Evolutionary conservation across 169 alveolate genomes (phyloP).

Genomic region (Miamiensis avidus): DNA sequence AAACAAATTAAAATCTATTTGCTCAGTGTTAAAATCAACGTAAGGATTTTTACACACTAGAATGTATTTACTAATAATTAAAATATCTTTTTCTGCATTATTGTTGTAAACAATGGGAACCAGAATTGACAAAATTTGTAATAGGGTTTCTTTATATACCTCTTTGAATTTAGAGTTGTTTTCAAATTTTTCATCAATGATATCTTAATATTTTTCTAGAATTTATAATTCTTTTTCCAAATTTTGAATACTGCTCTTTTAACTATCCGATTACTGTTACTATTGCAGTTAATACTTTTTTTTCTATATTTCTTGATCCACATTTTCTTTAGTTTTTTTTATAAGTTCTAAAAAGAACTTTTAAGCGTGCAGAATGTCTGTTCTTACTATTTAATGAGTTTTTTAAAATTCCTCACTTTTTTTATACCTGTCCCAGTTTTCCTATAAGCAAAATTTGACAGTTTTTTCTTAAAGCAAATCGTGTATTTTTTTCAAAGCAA

Average conservation of each 20-base stretch:
- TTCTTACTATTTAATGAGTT: neutral
- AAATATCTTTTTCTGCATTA: constrained; percentile 1
- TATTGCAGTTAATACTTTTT: neutral
- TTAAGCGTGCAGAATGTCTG: constrained; percentile 1
- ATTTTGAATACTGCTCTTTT: neutral
- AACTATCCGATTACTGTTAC: neutral
- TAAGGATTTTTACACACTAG: constrained; percentile 13
- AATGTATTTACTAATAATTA: constrained; percentile 1
- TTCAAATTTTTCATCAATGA: neutral
- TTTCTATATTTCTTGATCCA: neutral
- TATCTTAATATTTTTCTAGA: neutral
- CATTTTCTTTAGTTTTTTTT: constrained; percentile 9
- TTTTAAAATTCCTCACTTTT: constrained; percentile 5
- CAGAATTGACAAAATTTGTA: neutral
- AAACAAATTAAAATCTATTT: constrained; percentile 16
- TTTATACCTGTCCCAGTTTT: constrained; percentile 8
- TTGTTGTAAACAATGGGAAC: neutral
- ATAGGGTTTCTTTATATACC: neutral
- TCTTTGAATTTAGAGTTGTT: constrained; percentile 7
- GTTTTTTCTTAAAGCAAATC: neutral
- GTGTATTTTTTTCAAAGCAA: neutral
- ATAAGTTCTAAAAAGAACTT: constrained; percentile 21
- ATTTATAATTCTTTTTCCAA: neutral
- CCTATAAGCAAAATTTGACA: too few relatives aligned
- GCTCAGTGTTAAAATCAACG: constrained; percentile 5